A percentile compares a stretch with the other conserved stretches of the same genome.
Evolutionary conservation across 805 yeast species (phyloP).

Genomic region (Teunomyces panamensis): DNA sequence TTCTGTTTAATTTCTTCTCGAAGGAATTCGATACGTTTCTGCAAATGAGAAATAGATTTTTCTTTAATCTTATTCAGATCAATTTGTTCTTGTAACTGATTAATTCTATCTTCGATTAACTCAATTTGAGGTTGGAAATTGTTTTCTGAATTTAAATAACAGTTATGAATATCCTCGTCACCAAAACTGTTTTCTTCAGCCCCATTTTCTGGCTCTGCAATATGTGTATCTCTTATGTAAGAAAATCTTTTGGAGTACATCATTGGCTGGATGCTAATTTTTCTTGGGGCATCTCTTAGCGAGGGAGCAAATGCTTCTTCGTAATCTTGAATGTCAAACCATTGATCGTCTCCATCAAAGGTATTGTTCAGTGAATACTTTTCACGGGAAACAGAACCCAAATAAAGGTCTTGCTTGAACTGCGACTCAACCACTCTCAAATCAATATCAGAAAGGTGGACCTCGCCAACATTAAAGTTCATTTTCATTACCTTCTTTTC

Average conservation of each 20-base stretch:
- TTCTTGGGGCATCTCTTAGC: slow-evolving; percentile 32
- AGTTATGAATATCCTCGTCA: slow-evolving; percentile 27
- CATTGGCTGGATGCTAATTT: slow-evolving; percentile 56
- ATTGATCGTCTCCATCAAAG: slow-evolving; percentile 53
- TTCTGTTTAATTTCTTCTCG: slow-evolving; percentile 7
- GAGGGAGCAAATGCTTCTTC: slow-evolving; percentile 52
- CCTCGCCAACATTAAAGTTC: slow-evolving; percentile 66
- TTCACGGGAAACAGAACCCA: background rate
- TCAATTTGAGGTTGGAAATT: slow-evolving; percentile 28
- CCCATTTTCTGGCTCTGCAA: slow-evolving; percentile 6
- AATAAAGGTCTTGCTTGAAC: slow-evolving; percentile 35
- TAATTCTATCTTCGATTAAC: slow-evolving; percentile 23
- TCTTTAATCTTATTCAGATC: slow-evolving; percentile 9
- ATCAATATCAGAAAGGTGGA: slow-evolving; percentile 54
- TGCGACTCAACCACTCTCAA: slow-evolving; percentile 52
- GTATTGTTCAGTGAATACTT: slow-evolving; percentile 22
- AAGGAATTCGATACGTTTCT: slow-evolving; percentile 19
- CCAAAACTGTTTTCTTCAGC: slow-evolving; percentile 18
- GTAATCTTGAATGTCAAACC: slow-evolving; percentile 65
- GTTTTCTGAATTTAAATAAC: slow-evolving; percentile 25
- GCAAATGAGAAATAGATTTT: slow-evolving; percentile 7
- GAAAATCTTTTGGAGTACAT: slow-evolving; percentile 66
- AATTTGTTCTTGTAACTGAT: slow-evolving; percentile 19
- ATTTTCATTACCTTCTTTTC: slow-evolving; percentile 51
- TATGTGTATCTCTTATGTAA: slow-evolving; percentile 58